phyloP scores from a whole-genome alignment of 1,284 basidiomycete genomes.

The Mycena sp. region DNA sequence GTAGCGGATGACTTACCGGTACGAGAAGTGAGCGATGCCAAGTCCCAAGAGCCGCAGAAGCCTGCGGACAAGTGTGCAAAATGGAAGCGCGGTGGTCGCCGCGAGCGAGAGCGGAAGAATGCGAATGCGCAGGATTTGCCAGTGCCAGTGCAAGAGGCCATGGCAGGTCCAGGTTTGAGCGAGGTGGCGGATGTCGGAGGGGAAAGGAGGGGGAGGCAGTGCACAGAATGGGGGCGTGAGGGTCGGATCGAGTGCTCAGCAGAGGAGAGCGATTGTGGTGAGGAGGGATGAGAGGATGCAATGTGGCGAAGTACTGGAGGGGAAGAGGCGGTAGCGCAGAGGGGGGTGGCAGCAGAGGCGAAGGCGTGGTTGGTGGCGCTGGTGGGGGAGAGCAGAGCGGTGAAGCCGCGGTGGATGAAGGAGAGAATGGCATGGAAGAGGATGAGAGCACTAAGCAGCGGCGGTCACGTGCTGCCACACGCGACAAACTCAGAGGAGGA shows the following conservation, averaged over 20 bases:
- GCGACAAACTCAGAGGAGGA: conserved; percentile 16
- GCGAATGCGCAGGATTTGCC: background rate
- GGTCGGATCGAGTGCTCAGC: background rate
- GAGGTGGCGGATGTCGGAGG: background rate
- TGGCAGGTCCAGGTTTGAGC: background rate
- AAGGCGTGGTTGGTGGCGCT: background rate
- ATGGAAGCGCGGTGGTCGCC: background rate
- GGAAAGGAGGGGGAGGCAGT: background rate
- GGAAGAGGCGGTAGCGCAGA: background rate
- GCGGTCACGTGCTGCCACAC: background rate
- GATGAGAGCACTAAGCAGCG: no score
- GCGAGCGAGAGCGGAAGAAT: background rate
- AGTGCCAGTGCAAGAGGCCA: no score
- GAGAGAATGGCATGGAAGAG: no score
- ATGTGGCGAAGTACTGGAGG: background rate
- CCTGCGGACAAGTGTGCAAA: background rate
- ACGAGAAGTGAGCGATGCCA: background rate
- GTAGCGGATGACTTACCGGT: background rate
- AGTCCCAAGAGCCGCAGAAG: background rate
- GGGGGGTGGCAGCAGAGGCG: background rate
- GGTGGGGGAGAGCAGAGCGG: background rate
- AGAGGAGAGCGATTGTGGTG: conserved; percentile 2
- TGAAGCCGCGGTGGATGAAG: background rate
- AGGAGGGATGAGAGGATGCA: background rate
- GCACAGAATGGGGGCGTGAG: no score